These are phyloP conservation scores for Backusella australiensis DNA, from an alignment of 192 early-diverging fungal genomes.

Conservation along the genomic window DNA sequence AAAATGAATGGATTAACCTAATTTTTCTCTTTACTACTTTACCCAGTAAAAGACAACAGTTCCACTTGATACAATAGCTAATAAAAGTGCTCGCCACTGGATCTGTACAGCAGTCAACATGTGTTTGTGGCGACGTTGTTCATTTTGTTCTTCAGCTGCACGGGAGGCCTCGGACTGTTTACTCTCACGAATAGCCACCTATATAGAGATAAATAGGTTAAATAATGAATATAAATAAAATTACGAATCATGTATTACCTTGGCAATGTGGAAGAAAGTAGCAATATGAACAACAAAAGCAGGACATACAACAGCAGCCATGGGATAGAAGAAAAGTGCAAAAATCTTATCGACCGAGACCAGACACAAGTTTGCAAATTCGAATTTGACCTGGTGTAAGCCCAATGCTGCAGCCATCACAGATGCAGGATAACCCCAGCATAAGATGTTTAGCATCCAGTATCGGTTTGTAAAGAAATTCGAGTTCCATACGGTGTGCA, in stretches of 20 bases:
- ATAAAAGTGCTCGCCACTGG: slow-evolving; percentile 53
- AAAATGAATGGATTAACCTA: not conserved
- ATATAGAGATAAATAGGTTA: too few relatives aligned
- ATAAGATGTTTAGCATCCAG: slow-evolving; percentile 37
- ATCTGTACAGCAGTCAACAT: slow-evolving; percentile 49
- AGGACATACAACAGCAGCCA: slow-evolving; percentile 48
- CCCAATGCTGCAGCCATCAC: slow-evolving; percentile 39
- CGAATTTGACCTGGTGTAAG: slow-evolving; percentile 41
- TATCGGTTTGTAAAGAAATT: slow-evolving; percentile 45
- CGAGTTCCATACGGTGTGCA: slow-evolving; percentile 57
- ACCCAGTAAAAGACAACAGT: slow-evolving; percentile 54
- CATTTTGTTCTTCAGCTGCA: not conserved
- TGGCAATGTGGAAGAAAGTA: slow-evolving; percentile 52
- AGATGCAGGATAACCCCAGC: slow-evolving; percentile 45
- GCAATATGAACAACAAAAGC: slow-evolving; percentile 49
- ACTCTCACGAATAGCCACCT: slow-evolving; percentile 30
- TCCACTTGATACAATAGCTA: slow-evolving; percentile 38
- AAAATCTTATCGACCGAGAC: slow-evolving; percentile 38
- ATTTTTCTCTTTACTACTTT: not conserved
- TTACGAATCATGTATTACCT: slow-evolving; percentile 9
- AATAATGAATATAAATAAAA: not conserved
- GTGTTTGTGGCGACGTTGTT: slow-evolving; percentile 40
- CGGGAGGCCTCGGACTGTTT: slow-evolving; percentile 17
- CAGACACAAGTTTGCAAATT: slow-evolving; percentile 51
- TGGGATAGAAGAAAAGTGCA: slow-evolving; percentile 50